phyloP scores from a whole-genome alignment of 305 asterid genomes.

The Rubia balearica region DNA sequence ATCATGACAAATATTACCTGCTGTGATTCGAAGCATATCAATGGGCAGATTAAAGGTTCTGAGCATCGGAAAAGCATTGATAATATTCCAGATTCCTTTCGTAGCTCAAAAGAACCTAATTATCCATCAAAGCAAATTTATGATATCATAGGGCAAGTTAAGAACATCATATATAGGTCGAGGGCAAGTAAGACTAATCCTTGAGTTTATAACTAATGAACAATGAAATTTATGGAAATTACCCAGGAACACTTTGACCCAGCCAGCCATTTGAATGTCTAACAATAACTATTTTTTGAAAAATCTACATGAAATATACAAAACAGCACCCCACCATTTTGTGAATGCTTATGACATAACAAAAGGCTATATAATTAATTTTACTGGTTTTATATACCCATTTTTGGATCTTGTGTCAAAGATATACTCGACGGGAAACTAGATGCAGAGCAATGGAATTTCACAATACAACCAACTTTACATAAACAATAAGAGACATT shows the following conservation, averaged over 20 bases:
- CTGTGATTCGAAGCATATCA: slow-evolving; percentile 68
- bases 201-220: not conserved
- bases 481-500: not conserved
- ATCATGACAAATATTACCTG: slow-evolving; percentile 45
- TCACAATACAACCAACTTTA: too few species aligned
- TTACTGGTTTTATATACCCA: not conserved
- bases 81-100: slow-evolving; percentile 49
- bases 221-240: not conserved
- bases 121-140: slow-evolving; percentile 18
- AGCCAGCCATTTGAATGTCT: not conserved
- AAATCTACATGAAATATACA: not conserved
- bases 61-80: slow-evolving; percentile 46
- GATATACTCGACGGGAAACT: not conserved
- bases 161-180: not conserved
- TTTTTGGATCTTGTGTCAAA: not conserved
- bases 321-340: slow-evolving; percentile 6
- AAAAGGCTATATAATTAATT: not conserved
- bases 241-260: not conserved
- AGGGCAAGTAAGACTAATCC: not conserved
- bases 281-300: not conserved
- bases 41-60: slow-evolving; percentile 48
- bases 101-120: slow-evolving; percentile 54
- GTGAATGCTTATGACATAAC: not conserved
- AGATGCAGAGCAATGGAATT: not conserved
- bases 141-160: not conserved